A percentile compares a stretch with the other conserved stretches of the same genome.
phyloP scores from a whole-genome alignment of 2,329 filamentous ascomycete species.

The Claviceps humidiphila region DNA sequence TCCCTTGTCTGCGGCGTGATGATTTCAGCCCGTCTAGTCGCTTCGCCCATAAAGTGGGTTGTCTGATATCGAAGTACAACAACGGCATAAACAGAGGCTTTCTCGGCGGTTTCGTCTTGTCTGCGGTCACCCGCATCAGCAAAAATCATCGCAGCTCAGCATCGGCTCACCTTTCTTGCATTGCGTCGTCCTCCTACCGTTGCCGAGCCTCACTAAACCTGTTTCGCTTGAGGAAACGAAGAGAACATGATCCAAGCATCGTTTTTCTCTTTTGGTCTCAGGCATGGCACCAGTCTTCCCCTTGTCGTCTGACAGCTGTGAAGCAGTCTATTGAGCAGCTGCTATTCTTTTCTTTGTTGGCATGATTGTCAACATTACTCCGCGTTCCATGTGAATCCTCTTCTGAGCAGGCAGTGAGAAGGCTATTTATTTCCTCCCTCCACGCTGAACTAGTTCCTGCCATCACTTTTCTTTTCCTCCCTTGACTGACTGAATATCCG shows the following conservation, averaged over 20 bases:
- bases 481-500: not conserved
- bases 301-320: not conserved
- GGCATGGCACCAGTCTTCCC: not conserved
- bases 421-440: not conserved
- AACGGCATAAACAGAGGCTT: too few species aligned
- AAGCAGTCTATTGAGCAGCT: not conserved
- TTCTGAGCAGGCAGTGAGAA: not conserved
- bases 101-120: not conserved
- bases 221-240: not conserved
- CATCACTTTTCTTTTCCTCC: not conserved
- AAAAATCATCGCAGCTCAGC: not conserved
- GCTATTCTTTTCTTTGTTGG: too few species aligned
- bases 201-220: not conserved
- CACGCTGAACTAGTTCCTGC: not conserved
- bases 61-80: too few species aligned
- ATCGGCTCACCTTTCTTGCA: not conserved
- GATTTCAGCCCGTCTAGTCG: not conserved
- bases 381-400: not conserved
- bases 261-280: not conserved
- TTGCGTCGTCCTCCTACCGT: not conserved
- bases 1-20: not conserved
- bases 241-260: not conserved
- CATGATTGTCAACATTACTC: not conserved
- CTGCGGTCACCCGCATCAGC: not conserved
- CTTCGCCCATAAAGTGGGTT: not conserved